Base-by-base conservation (phyloP, 2,329 filamentous ascomycete genomes). In the Colletotrichum neosansevieriae region DNA sequence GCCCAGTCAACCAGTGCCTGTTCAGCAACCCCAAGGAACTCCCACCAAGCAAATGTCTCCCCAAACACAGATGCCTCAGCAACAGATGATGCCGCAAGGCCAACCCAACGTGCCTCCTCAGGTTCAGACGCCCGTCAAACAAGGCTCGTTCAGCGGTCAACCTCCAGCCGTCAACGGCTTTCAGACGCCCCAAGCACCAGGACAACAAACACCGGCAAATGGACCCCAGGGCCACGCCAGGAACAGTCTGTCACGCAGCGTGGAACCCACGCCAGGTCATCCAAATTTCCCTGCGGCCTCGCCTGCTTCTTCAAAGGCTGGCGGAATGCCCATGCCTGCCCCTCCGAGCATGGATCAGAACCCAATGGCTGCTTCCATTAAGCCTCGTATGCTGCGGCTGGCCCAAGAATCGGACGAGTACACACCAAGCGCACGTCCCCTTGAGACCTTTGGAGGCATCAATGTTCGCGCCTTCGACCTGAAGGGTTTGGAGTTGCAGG, bases 381-480 rank as follows among this genome's bases (percentile, higher is more conserved):
- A 80, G 60, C 77, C 75, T 4, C 73, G 75, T 6, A 75, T 79
- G 72, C 75, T 77, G n/a, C 80, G 81, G 1, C 78, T 83, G 32
- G 76, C 79, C 1, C 78, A 79, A 1, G 81, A 86, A 60, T 81
- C 85, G 0, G 84, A 87, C 12, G 82, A 86, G 54, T 88, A 90
- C 70, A 81, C 81, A 38, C 87, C 88, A 0, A 87, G 84, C 72
- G 83, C 83, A 10, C 83, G 88, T 9, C 81, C 86, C 57, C 72
- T 88, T 42, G 85, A 86, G 47, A 85, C 86, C 1, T 90, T 90
- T 78, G 94, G 94, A 9, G 93, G 94, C 1, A 85, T 95, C 67
- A 88, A 92, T 67, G 82, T 94, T 12, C 83, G 88, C 42, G 87
- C 90, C 5, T 82, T 93, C 21, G 84, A 84, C 62, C 86, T 88